phyloP scores from a whole-genome alignment of 257 asterid species.

The Oldenlandia corymbosa region DNA sequence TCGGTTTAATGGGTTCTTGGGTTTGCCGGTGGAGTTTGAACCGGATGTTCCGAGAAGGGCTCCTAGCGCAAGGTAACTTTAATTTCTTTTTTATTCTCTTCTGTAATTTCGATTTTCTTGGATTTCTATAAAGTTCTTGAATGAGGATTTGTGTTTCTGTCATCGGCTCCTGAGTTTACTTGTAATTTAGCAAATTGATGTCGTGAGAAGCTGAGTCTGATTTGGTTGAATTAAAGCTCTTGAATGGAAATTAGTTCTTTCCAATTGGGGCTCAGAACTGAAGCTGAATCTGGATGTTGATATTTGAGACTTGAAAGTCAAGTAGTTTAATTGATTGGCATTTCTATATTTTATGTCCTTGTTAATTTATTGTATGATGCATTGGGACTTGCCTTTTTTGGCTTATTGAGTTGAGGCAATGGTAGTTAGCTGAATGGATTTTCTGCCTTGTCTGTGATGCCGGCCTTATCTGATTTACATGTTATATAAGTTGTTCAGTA shows the following conservation, averaged over 20 bases:
- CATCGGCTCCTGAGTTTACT: neutral
- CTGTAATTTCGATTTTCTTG: neutral
- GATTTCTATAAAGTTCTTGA: neutral
- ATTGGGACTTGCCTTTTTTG: neutral
- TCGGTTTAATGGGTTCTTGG: conserved; percentile 95
- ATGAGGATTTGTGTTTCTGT: neutral
- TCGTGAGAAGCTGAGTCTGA: neutral
- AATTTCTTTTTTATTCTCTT: conserved; percentile 8
- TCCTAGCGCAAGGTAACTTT: conserved; percentile 86
- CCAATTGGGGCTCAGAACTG: neutral
- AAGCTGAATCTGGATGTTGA: neutral
- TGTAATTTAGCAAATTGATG: neutral
- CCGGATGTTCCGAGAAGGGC: conserved; percentile 92
- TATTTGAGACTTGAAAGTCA: neutral
- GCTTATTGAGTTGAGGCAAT: neutral
- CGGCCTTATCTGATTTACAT: neutral
- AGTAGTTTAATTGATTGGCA: neutral
- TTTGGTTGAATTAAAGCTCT: neutral
- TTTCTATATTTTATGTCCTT: neutral
- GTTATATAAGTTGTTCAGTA: too few species aligned
- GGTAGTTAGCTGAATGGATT: neutral
- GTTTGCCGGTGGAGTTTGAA: conserved; percentile 96
- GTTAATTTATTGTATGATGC: conserved; percentile 1
- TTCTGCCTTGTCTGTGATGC: neutral
- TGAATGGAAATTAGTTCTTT: neutral